Conservation (phyloP, 2,329 filamentous ascomycete species). For the Pleurostoma richardsiae region DNA sequence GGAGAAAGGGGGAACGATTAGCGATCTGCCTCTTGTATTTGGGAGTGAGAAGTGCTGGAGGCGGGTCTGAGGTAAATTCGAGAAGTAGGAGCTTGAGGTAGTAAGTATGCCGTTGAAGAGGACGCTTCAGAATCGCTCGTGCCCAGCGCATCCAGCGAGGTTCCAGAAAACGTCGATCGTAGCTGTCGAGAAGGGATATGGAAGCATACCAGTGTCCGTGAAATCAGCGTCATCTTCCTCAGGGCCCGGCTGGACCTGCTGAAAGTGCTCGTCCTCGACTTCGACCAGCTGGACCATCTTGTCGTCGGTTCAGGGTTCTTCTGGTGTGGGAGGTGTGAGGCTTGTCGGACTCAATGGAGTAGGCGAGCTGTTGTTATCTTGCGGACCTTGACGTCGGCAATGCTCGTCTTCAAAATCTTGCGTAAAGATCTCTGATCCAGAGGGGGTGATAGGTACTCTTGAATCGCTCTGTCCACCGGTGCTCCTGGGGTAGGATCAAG, state of each 20-base stretch:
- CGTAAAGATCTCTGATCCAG: no score
- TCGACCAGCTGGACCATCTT: constrained; percentile 95
- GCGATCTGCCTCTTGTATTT: not conserved
- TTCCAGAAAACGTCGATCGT: no score
- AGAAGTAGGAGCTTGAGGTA: not conserved
- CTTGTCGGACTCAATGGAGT: no score
- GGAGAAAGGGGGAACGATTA: constrained; percentile 1
- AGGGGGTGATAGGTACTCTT: no score
- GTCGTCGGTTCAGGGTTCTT: constrained; percentile 12
- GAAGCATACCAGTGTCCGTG: constrained; percentile 77
- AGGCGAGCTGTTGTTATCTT: no score
- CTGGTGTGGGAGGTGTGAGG: not conserved
- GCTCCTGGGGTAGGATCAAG: no score
- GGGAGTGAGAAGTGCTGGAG: not conserved
- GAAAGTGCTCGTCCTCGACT: constrained; percentile 94
- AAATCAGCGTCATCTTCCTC: constrained; percentile 89
- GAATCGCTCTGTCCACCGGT: no score
- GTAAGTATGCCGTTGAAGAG: no score
- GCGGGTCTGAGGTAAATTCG: constrained; percentile 2
- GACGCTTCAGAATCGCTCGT: no score
- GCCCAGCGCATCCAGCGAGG: no score
- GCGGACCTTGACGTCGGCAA: no score
- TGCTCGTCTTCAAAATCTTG: no score
- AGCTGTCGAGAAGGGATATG: not conserved
- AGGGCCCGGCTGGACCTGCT: constrained; percentile 61